These are phyloP conservation scores for Aspergillus persii DNA, from an alignment of 2,329 filamentous ascomycete species.

Conservation along the genomic window DNA sequence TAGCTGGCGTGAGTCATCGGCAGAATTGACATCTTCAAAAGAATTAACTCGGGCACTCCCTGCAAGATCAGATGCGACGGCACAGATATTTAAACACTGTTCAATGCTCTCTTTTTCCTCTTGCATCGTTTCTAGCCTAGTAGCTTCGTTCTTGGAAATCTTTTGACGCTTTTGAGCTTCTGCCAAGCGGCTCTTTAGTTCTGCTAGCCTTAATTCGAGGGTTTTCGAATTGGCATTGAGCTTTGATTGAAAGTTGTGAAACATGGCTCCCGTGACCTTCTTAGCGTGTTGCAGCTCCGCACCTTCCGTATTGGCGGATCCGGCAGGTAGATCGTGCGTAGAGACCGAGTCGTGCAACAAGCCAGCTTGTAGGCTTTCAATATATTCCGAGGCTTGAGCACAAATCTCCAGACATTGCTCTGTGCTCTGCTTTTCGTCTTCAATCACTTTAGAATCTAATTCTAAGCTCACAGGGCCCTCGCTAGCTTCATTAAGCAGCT, in stretches of 20 bases:
- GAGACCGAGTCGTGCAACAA: neutral
- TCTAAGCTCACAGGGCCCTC: neutral
- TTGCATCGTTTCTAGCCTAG: constrained; percentile 17
- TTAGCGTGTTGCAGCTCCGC: constrained; percentile 1
- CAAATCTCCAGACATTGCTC: constrained; percentile 37
- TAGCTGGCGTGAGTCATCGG: constrained; percentile 29
- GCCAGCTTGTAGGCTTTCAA: constrained; percentile 23
- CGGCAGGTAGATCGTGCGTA: neutral
- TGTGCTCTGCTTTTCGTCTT: constrained; percentile 36
- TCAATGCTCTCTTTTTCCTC: constrained; percentile 28
- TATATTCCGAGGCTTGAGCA: constrained; percentile 30
- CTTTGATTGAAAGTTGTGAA: constrained; percentile 18
- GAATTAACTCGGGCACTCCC: constrained; percentile 25
- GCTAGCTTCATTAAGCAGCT: constrained; percentile 8
- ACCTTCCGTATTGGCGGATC: neutral
- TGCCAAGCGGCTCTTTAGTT: constrained; percentile 19
- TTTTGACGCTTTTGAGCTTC: neutral
- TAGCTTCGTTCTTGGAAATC: constrained; percentile 12
- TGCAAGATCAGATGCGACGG: constrained; percentile 26
- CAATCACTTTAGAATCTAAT: constrained; percentile 14
- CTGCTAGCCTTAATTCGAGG: constrained; percentile 21
- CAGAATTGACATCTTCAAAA: constrained; percentile 28
- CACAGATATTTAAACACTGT: constrained; percentile 10
- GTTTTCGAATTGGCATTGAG: constrained; percentile 19
- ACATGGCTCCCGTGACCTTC: constrained; percentile 1